Evolutionary conservation across 805 yeast species (phyloP).

Genomic region (Soucietia sequanensis): DNA sequence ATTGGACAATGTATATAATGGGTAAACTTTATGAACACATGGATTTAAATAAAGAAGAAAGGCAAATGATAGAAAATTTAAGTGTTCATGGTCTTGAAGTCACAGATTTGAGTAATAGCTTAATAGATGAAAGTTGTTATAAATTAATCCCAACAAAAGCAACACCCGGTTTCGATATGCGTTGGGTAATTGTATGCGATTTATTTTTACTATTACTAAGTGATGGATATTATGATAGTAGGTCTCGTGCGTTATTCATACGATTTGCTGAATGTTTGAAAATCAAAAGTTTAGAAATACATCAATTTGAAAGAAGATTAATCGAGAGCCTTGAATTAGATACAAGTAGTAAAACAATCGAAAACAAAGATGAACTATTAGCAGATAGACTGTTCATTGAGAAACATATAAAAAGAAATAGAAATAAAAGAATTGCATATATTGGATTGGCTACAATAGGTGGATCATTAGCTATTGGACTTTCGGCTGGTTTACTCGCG

Average conservation of each 20-base stretch:
- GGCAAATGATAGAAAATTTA: conserved; percentile 80
- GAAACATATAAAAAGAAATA: conserved; percentile 64
- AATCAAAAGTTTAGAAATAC: conserved; percentile 64
- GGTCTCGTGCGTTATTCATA: conserved; percentile 79
- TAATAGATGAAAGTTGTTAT: conserved; percentile 31
- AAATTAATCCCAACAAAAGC: conserved; percentile 1
- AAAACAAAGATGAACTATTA: conserved; percentile 66
- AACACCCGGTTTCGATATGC: conserved; percentile 52
- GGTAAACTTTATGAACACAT: conserved; percentile 75
- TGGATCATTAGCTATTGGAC: conserved; percentile 90
- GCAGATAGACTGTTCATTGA: conserved; percentile 78
- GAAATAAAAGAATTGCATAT: conserved; percentile 69
- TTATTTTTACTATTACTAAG: conserved; percentile 74
- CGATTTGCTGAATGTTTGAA: conserved; percentile 63
- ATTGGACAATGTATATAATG: conserved; percentile 79
- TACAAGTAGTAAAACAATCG: conserved; percentile 45
- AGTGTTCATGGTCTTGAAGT: conserved; percentile 81
- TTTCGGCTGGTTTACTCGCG: conserved; percentile 92
- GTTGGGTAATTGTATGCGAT: conserved; percentile 95
- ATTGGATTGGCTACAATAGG: conserved; percentile 96
- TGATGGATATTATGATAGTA: conserved; percentile 83
- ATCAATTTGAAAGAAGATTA: conserved; percentile 86
- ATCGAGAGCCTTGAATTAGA: conserved; percentile 90
- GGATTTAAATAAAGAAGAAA: conserved; percentile 74
- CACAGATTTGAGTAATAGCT: conserved; percentile 63